Percentiles rank a stretch among this genome's conserved stretches.
phyloP scores from a whole-genome alignment of 73 alveolate species.

The Paraurostyla sp. region DNA sequence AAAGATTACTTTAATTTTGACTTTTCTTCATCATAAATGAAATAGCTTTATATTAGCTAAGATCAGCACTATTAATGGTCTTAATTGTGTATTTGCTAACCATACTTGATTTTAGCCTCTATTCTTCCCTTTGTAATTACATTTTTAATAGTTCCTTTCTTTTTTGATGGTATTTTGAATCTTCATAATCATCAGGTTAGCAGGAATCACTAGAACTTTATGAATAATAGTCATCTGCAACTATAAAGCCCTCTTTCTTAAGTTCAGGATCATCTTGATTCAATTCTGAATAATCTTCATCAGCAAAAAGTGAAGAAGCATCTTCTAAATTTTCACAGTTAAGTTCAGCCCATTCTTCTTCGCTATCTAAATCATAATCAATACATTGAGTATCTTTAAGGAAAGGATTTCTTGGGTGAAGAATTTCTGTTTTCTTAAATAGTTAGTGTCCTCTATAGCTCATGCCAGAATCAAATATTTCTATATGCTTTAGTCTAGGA shows the following conservation, averaged over 20 bases:
- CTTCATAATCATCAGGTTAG: constrained; percentile 36
- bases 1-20: neutral
- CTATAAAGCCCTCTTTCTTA: constrained; percentile 41
- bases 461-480: constrained; percentile 13
- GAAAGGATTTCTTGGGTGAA: constrained; percentile 30
- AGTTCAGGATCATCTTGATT: constrained; percentile 55
- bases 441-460: constrained; percentile 16
- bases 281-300: constrained; percentile 23
- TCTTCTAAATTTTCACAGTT: constrained; percentile 46
- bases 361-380: constrained; percentile 37
- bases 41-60: neutral
- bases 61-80: neutral
- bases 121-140: constrained; percentile 10
- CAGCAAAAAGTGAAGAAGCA: constrained; percentile 10
- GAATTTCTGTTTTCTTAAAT: neutral
- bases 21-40: constrained; percentile 42
- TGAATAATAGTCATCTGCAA: constrained; percentile 40
- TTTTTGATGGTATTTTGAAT: neutral
- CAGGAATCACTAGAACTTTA: neutral
- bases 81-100: neutral
- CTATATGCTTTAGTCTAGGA: constrained; percentile 37
- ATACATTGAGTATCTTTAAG: neutral
- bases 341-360: constrained; percentile 44
- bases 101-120: neutral
- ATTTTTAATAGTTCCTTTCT: neutral